Base-by-base conservation (phyloP, 129 eudicot species). In the Tanacetum coccineum region DNA sequence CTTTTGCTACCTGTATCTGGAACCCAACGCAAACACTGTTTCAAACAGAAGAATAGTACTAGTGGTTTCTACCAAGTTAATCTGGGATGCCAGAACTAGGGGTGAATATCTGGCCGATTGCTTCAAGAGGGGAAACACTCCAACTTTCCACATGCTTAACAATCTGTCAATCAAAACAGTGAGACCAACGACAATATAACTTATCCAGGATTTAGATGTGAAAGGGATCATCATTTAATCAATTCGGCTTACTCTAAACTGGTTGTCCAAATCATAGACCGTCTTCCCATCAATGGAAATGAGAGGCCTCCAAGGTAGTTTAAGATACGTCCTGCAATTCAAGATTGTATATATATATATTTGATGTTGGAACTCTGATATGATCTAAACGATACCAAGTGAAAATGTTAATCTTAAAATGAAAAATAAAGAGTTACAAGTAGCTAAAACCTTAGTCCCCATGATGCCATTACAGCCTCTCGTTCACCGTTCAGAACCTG, bases 271-370 rank as follows among this genome's bases (percentile, higher is more conserved):
- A 72, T 88, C 89, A 76, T 92, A 92, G n/a, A 75, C 62, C 15
- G 98, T 88, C 10, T 63, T 86, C 68, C 98, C 98, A 59, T 84
- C 96, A 44, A 92, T 62, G 15, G 69, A 75, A 59, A 92, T 88
- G 47, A 83, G 83, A 66, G 96, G 98, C 82, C 64, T 82, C 98
- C 98, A 92, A 39, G 98, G 98, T 76, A 92, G 91, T 65, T 88
- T 86, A 60, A 92, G 96, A 69, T 81, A 86, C 1, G 96, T 92
- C 86, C 98, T 92, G 83, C 85, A 73, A 72, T 40, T 19, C 13
- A 2, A 67, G 57, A 59, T 75, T 12, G 57, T 45, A 54, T 18
- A 15, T 40, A 61, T 62, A 39, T n/a, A n/a, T n/a, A n/a, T n/a
- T 4, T 52, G 2, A 62, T 15, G 52, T 26, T 62, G 46, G 13